Evolutionary conservation across 345 rosid species (phyloP).

Genomic region (Boechera divaricarpa): DNA sequence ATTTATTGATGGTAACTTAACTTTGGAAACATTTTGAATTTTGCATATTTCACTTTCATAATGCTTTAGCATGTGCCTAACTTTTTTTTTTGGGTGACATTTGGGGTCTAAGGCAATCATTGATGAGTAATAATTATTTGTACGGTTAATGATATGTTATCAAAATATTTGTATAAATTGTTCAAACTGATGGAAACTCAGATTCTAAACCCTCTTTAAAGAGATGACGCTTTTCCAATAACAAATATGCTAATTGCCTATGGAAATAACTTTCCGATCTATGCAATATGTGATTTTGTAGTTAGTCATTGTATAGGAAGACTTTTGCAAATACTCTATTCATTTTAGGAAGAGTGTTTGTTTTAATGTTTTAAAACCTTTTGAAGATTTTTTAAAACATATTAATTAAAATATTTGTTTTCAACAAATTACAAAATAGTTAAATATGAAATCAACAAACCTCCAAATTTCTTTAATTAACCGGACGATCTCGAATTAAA

Average conservation of each 20-base stretch:
- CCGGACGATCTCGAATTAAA: neutral
- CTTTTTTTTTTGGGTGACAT: constrained; percentile 23
- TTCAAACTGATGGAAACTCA: neutral
- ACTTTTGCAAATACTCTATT: neutral
- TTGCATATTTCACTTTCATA: constrained; percentile 7
- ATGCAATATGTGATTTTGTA: neutral
- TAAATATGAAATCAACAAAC: neutral
- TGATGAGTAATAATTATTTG: constrained; percentile 29
- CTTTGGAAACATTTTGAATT: neutral
- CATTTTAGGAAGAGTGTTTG: neutral
- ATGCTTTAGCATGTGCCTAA: constrained; percentile 37
- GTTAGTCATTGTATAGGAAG: neutral
- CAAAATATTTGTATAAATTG: neutral
- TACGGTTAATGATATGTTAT: neutral
- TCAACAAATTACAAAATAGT: neutral
- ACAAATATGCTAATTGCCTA: neutral
- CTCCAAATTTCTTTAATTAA: neutral
- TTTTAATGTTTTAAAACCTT: neutral
- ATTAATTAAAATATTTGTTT: neutral
- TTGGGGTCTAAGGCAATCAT: constrained; percentile 38
- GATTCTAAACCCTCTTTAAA: neutral
- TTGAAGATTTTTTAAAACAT: neutral
- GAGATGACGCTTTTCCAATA: neutral
- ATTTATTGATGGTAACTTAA: neutral
- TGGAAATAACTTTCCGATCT: neutral